Evolutionary conservation across 2,329 filamentous ascomycete genomes (phyloP), one percentile per base, ranked within the genome.

Genomic region (Microsporum canis): DNA sequence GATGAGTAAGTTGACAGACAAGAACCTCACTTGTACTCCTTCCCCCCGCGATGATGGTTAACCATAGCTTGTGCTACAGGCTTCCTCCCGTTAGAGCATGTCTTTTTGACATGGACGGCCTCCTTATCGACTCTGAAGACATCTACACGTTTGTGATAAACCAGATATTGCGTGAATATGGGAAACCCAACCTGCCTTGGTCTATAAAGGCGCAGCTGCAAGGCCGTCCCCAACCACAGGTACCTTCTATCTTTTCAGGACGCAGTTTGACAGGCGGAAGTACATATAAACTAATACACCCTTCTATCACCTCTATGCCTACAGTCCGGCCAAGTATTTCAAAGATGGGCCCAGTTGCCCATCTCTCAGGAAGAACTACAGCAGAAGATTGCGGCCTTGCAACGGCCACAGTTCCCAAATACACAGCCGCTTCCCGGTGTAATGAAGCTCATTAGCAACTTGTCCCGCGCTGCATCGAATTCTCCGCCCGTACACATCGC

Each of bases 101-200:
- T 75, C 86, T 99, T 66, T 97, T 99, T 74, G 94, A 99, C 79
- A 96, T 97, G 91, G 94, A 99, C 75, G 94, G 94, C 63, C 86
- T 99, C 39, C 84, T 99, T 23, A 88, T 99, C 71, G 86, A 97
- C 75, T 91, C 89, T 38, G 94, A 97, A 78, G 94, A 97, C 71
- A 78, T 84, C 62, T 97, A 97, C 79, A 94, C 90, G 0, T 72
- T 83, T 31, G 88, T 88, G 75, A 88, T 91, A 63, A 96, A 99
- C 76, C 79, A 84, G 29, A 82, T 97, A 41, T 85, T 99, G 43
- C 79, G 81, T 61, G 85, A 88, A 70, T 89, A 94, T 74, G 82
- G 81, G 68, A 84, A 84, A 57, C 87, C 89, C 0, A 72, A 78
- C 12, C 79, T 97, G n/a, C 92, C 94, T 0, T 97, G 94, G 94